Conservation (phyloP, 2,329 filamentous ascomycete genomes). For the Plenodomus tracheiphilus region DNA sequence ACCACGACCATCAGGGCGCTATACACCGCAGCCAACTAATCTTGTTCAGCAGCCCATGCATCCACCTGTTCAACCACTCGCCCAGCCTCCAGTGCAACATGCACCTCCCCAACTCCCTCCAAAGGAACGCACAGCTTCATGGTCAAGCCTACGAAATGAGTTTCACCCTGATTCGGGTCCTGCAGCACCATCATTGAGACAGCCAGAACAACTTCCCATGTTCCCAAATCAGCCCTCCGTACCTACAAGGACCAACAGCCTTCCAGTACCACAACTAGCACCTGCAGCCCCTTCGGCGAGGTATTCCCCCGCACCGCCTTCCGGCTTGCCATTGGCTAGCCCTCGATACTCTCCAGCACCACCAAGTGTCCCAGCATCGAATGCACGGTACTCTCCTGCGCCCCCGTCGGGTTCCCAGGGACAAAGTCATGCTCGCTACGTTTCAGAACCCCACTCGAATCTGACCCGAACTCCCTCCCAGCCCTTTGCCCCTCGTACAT, state of each 20-base stretch:
- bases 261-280: slow-evolving; percentile 36
- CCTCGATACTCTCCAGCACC: slow-evolving; percentile 43
- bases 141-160: slow-evolving; percentile 42
- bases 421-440: slow-evolving; percentile 43
- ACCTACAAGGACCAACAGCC: slow-evolving; percentile 34
- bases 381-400: slow-evolving; percentile 47
- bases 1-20: slow-evolving; percentile 44
- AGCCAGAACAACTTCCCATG: slow-evolving; percentile 48
- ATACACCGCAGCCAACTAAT: slow-evolving; percentile 40
- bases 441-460: slow-evolving; percentile 38
- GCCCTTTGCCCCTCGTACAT: slow-evolving; percentile 65
- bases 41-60: not conserved
- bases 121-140: slow-evolving; percentile 42
- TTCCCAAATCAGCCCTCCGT: slow-evolving; percentile 39
- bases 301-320: slow-evolving; percentile 15
- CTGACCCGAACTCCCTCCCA: slow-evolving; percentile 47
- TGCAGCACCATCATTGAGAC: slow-evolving; percentile 39
- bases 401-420: slow-evolving; percentile 42
- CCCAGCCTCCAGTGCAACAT: slow-evolving; percentile 21
- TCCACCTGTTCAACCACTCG: slow-evolving; percentile 26
- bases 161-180: slow-evolving; percentile 33
- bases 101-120: slow-evolving; percentile 28
- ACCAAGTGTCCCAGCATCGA: slow-evolving; percentile 34
- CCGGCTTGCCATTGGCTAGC: slow-evolving; percentile 12
- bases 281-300: slow-evolving; percentile 26